Evolutionary conservation across 176 grass and related monocot species (phyloP).

Genomic region (Bonia amplexicaulis): DNA sequence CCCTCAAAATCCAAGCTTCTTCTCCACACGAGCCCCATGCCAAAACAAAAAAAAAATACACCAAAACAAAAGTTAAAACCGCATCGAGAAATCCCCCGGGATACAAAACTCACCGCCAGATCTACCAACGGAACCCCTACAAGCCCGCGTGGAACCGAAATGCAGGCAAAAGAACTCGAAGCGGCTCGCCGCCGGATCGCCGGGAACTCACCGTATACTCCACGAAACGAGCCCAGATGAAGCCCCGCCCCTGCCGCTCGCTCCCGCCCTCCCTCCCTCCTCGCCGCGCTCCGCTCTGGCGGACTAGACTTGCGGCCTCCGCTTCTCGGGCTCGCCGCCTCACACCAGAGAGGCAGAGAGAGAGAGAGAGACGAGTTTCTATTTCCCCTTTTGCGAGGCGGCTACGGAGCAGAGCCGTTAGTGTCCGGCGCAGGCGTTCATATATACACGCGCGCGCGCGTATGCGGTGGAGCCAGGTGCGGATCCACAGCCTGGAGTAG

Average conservation of each 20-base stretch:
- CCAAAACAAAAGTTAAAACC: background rate
- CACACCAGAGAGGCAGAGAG: background rate
- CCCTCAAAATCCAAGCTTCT: background rate
- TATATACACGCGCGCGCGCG: background rate
- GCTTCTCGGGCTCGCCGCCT: conserved; percentile 38
- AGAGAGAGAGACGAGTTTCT: background rate
- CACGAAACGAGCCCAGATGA: background rate
- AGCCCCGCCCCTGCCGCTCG: background rate
- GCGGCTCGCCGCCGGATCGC: conserved; percentile 2
- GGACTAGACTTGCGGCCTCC: conserved; percentile 34
- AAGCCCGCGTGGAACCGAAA: background rate
- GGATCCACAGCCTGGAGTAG: too few species aligned
- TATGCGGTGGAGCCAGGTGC: too few species aligned
- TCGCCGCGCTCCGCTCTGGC: background rate
- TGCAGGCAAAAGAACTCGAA: background rate
- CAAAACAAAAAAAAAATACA: background rate
- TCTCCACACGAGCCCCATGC: background rate
- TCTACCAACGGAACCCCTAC: background rate
- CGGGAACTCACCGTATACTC: conserved; percentile 16
- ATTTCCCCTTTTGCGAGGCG: background rate
- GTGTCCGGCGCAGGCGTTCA: background rate
- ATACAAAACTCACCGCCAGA: background rate
- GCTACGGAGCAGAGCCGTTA: conserved; percentile 12
- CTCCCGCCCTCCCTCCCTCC: background rate
- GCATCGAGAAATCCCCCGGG: background rate